Evolutionary conservation across 495 filamentous ascomycete species (phyloP), one percentile per base, ranked within the genome.

Genomic region (Halenospora varia): DNA sequence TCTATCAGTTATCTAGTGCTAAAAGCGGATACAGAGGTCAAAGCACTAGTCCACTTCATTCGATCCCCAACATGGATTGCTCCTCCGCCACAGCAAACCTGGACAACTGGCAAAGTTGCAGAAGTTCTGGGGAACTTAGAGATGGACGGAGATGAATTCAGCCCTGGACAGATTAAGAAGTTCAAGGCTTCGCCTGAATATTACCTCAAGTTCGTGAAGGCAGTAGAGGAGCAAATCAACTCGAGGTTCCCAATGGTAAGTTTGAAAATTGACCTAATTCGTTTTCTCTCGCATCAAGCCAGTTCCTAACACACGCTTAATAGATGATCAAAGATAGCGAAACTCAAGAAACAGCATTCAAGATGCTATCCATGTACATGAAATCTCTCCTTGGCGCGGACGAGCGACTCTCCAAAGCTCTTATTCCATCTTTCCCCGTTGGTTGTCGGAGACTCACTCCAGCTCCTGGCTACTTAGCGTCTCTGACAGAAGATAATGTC

Each of bases 401-500:
- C 47, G 60, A 66, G 51, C 52, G 42, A 45, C 57, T 73, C 56
- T 50, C 23, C 19, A 55, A 60, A 48, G 41, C 44, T 3, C 45
- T 60, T 22, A 60, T 60, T 24, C 57, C 88, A 0, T 75, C 81
- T 40, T 90, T 84, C 61, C 76, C 83, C 1, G 75, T 87, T 0
- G 82, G 84, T 24, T 87, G 82, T 57, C 74, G 86, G 48, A 75
- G 88, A 35, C 77, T 88, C 29, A 92, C 87, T 0, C 87, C 87
- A 1, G 87, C 80, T 0, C 79, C 80, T 15, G 81, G 83, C 0
- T 91, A 90, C 63, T 76, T 91, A 1, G 81, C 82, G 48, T 77
- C 87, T 2, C 62, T 90, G 20, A 74, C 75, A 2, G 69, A 83
- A 51, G 71, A 78, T 4, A 89, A 89, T 48, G 80, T 84, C 56